These are phyloP conservation scores for Tephrocybe sp. DNA, from an alignment of 768 basidiomycete species.

Conservation along the genomic window DNA sequence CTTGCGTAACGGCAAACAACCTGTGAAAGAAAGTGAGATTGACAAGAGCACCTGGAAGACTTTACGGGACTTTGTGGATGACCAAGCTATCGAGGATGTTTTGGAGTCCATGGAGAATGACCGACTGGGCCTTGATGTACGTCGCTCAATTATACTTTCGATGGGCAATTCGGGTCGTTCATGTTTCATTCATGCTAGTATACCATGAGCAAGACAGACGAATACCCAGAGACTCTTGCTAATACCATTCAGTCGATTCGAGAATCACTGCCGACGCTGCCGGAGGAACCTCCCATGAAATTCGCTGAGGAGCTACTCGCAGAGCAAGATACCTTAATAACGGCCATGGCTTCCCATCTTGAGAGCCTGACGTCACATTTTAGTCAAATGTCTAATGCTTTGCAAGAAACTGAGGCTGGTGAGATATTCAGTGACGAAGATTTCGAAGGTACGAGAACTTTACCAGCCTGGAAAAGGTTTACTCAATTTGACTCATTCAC, in stretches of 20 bases:
- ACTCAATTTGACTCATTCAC: background rate
- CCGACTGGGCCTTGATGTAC: conserved; percentile 62
- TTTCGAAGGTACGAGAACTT: conserved; percentile 45
- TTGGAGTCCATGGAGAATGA: conserved; percentile 73
- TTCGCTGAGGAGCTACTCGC: conserved; percentile 47
- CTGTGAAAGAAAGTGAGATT: conserved; percentile 18
- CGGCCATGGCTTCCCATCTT: conserved; percentile 69
- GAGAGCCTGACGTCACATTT: conserved; percentile 75
- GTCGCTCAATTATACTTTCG: conserved; percentile 17
- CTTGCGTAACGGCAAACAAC: conserved; percentile 13
- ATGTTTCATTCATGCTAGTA: conserved; percentile 37
- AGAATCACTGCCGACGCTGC: conserved; percentile 41
- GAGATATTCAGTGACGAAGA: conserved; percentile 68
- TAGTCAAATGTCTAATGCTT: conserved; percentile 68
- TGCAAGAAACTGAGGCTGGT: conserved; percentile 68
- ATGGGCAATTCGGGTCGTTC: background rate
- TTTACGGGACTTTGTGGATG: conserved; percentile 82
- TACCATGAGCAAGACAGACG: conserved; percentile 57
- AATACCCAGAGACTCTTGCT: conserved; percentile 63
- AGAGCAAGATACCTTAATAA: conserved; percentile 54
- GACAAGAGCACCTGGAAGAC: conserved; percentile 76
- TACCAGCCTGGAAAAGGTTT: background rate
- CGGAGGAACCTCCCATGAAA: conserved; percentile 10
- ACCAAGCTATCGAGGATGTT: conserved; percentile 74
- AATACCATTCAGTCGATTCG: conserved; percentile 55